phyloP scores from a whole-genome alignment of 169 alveolate species.

The Plasmodium vivax region DNA sequence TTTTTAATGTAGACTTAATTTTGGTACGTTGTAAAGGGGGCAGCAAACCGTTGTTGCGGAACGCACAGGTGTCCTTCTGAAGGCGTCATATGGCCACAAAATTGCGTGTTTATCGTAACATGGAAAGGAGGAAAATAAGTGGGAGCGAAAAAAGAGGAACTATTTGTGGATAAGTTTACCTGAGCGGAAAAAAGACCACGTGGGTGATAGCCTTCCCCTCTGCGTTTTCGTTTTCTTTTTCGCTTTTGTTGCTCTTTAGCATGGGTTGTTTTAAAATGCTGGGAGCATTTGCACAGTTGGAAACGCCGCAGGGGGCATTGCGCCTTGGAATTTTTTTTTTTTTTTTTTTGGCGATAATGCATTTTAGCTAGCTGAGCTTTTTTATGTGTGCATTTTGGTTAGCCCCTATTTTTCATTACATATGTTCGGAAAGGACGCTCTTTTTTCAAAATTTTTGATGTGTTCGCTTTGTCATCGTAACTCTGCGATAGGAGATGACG shows the following conservation, averaged over 20 bases:
- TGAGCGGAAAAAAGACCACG: not conserved
- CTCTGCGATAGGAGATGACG: conserved; percentile 18
- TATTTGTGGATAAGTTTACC: not conserved
- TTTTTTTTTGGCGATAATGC: not conserved
- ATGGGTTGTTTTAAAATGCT: not conserved
- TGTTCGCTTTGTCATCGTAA: not conserved
- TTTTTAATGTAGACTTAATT: not conserved
- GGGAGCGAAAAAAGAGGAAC: not conserved
- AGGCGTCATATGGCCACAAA: not conserved
- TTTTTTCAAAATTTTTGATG: conserved; percentile 16
- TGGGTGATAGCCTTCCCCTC: not conserved
- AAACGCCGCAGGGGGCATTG: not conserved
- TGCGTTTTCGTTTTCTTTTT: not conserved
- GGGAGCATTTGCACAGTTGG: not conserved
- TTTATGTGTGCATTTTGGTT: not conserved
- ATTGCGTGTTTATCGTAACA: not conserved
- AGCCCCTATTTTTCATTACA: not conserved
- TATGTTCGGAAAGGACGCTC: not conserved
- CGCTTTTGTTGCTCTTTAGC: not conserved
- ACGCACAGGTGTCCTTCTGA: not conserved
- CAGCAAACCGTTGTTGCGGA: not conserved
- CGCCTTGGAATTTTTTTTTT: not conserved
- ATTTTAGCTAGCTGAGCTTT: conserved; percentile 12
- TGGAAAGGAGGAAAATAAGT: not conserved
- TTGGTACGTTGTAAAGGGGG: not conserved